phyloP scores from a whole-genome alignment of 768 basidiomycete genomes.

The Erythrobasidium yunnanense region DNA sequence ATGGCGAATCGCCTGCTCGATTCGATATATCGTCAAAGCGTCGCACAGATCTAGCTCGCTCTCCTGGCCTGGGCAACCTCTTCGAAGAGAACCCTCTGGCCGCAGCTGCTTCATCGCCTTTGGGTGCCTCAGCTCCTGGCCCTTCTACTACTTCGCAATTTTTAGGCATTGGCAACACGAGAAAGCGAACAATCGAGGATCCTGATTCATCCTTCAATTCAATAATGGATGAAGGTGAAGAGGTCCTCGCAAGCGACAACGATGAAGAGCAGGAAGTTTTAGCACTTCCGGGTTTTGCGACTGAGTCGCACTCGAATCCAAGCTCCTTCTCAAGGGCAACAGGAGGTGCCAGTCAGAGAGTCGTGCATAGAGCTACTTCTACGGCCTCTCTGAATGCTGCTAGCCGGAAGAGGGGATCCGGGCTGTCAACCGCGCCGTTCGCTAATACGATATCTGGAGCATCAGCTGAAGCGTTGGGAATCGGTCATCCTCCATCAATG shows the following conservation, averaged over 20 bases:
- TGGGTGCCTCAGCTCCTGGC: background rate
- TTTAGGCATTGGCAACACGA: background rate
- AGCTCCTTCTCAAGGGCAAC: background rate
- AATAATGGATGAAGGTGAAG: background rate
- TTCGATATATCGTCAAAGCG: background rate
- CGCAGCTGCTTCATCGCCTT: background rate
- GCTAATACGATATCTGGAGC: background rate
- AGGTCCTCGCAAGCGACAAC: no score
- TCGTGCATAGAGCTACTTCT: slow-evolving; percentile 13
- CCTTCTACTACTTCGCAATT: no score
- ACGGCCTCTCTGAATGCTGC: slow-evolving; percentile 1
- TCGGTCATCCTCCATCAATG: background rate
- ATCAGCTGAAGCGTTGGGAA: background rate
- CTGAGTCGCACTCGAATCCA: no score
- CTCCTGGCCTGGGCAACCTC: slow-evolving; percentile 15
- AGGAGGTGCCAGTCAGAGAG: background rate
- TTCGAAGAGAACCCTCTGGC: slow-evolving; percentile 2
- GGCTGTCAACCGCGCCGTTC: background rate
- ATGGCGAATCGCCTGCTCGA: background rate
- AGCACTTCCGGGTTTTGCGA: no score
- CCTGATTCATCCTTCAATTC: slow-evolving; percentile 15
- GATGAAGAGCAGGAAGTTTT: background rate
- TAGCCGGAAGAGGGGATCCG: slow-evolving; percentile 3
- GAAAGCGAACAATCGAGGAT: slow-evolving; percentile 19
- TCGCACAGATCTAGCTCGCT: background rate